Base-by-base conservation (phyloP, 225 moss, liverwort and hornwort genomes). In the Bryoerythrophyllum caledonicum region DNA sequence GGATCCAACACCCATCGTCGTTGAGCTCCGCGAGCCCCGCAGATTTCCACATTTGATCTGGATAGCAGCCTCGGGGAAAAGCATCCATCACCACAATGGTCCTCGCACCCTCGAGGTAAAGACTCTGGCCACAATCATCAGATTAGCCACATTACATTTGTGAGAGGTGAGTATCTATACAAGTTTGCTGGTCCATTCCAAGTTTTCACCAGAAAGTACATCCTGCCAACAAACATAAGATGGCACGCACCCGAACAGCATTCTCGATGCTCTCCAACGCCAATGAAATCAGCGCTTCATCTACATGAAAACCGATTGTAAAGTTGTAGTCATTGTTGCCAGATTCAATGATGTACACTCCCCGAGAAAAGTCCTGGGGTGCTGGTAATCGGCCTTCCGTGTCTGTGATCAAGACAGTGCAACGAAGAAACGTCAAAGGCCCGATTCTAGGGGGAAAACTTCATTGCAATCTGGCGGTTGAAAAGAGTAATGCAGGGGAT, bases 281-380 rank as follows among this genome's bases (percentile, higher is more conserved):
- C 3, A 69, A 63, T 28, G 70, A 40, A 53, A 84, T 43, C 5
- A 63, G 0, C 1, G 53, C 10, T 0, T 58, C 62, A 49, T 61
- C 30, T 24, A 23, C 0, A 54, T 44, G 25, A 1, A 27, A 57
- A 17, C 1, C 2, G 0, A 48, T 17, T 17, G 10, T 0, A 30
- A 0, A 6, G 0, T 2, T 0, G 32, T 83, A 83, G 76, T 90
- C 87, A 62, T 87, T 87, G 71, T 55, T 77, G 38, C 85, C 82
- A 30, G 2, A 59, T 78, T 83, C 87, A 58, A 90, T 41, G 17
- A 87, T 74, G 57, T 87, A 83, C 4, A 90, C 63, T 65, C 81
- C 85, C 64, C 44, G 74, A 0, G 52, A 37, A 16, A 86, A 86
- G 15, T 82, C 78, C 52, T n/a, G 0, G 1, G 57, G 55, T 34